Conservation (phyloP, 768 basidiomycete genomes). For the Naematelia aurantialba region DNA sequence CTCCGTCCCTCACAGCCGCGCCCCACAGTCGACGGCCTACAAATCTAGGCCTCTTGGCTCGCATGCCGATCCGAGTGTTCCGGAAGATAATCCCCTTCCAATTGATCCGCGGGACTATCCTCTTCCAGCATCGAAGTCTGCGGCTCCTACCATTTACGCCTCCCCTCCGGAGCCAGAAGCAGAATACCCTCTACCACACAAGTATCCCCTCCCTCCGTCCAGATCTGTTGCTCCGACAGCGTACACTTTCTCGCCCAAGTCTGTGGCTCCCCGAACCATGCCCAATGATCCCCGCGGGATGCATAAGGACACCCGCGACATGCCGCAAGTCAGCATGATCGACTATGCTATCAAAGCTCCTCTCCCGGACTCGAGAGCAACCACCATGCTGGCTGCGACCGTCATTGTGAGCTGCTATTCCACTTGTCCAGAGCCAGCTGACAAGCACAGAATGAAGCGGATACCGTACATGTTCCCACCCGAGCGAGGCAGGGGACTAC, state of each 20-base stretch:
- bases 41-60: background rate
- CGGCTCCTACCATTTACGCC: background rate
- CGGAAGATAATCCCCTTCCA: background rate
- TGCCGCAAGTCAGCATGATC: slow-evolving; percentile 21
- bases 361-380: slow-evolving; percentile 31
- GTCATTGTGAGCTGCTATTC: slow-evolving; percentile 5
- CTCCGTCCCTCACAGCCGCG: background rate
- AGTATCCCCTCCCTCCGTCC: slow-evolving; percentile 28
- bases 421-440: background rate
- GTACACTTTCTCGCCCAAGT: slow-evolving; percentile 14
- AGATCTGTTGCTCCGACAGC: slow-evolving; percentile 18
- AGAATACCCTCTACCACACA: slow-evolving; percentile 9
- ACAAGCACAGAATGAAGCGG: slow-evolving; percentile 7
- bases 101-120: background rate
- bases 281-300: background rate
- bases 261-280: background rate
- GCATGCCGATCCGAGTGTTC: background rate
- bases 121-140: background rate
- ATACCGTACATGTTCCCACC: background rate
- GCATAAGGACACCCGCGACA: background rate
- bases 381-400: slow-evolving; percentile 20
- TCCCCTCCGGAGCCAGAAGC: background rate
- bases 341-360: slow-evolving; percentile 33
- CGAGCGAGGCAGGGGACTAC: background rate
- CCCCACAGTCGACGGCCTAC: background rate